phyloP scores from a whole-genome alignment of 2,329 filamentous ascomycete species.

The Orbilia blumenaviensis region DNA sequence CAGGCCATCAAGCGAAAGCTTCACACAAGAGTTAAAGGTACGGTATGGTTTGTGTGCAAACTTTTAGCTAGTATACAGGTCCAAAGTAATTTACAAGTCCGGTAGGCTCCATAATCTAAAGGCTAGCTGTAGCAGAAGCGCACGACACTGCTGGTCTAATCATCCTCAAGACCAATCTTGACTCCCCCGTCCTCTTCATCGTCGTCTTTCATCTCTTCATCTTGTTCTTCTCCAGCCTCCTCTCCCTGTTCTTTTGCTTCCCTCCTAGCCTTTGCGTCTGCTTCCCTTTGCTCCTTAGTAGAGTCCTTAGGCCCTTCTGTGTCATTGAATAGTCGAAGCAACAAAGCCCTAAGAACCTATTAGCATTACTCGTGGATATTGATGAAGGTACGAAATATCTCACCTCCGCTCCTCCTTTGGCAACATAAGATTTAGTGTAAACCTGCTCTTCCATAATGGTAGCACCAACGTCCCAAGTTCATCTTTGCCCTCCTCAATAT shows the following conservation, averaged over 20 bases:
- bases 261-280: constrained; percentile 59
- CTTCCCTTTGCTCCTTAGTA: constrained; percentile 66
- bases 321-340: constrained; percentile 90
- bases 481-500: constrained; percentile 68
- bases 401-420: constrained; percentile 87
- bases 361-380: not conserved
- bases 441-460: constrained; percentile 91
- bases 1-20: too few species aligned
- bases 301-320: constrained; percentile 82
- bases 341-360: constrained; percentile 72
- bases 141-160: not conserved
- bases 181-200: constrained; percentile 54
- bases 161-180: not conserved
- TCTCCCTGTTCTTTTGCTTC: constrained; percentile 52
- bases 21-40: too few species aligned
- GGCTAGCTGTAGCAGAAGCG: too few species aligned
- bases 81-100: constrained; percentile 14
- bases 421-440: constrained; percentile 94
- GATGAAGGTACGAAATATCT: constrained; percentile 6
- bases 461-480: constrained; percentile 76
- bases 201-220: constrained; percentile 59
- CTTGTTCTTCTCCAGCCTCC: constrained; percentile 59
- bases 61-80: not conserved
- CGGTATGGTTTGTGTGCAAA: not conserved
- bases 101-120: not conserved